Evolutionary conservation across 208 protist species (phyloP).

Genomic region (Leishmania major): DNA sequence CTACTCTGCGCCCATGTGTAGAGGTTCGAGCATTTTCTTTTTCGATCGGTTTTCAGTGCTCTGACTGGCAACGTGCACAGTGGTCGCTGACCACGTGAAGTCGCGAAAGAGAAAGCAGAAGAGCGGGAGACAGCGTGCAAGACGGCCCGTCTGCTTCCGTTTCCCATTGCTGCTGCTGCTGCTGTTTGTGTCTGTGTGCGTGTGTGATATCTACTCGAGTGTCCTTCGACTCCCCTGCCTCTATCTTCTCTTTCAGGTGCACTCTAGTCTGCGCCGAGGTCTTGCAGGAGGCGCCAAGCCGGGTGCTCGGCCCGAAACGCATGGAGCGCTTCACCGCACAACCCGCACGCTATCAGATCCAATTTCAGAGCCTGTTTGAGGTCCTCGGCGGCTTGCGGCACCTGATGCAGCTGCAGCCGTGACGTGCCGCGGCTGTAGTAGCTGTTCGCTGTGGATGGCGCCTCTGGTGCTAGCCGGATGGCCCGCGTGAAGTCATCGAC

Average conservation of each 20-base stretch:
- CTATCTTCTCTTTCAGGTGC: not conserved
- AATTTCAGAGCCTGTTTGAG: slow-evolving; percentile 27
- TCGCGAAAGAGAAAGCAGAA: not conserved
- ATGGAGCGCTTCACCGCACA: slow-evolving; percentile 20
- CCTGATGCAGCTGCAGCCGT: slow-evolving; percentile 31
- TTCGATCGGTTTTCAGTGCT: not conserved
- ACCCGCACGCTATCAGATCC: slow-evolving; percentile 20
- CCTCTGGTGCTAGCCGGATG: slow-evolving; percentile 71
- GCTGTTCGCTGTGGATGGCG: slow-evolving; percentile 58
- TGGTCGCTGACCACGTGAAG: not conserved
- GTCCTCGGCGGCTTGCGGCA: slow-evolving; percentile 25
- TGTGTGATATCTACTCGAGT: not conserved
- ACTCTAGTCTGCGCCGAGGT: slow-evolving; percentile 5
- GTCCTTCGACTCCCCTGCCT: not conserved
- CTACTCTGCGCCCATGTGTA: not conserved
- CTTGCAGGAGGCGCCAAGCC: slow-evolving; percentile 15
- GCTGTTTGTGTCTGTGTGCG: not conserved
- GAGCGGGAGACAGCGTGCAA: not conserved
- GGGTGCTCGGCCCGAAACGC: slow-evolving; percentile 26
- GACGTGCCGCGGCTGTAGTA: slow-evolving; percentile 87
- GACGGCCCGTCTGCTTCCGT: not conserved
- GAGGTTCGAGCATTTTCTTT: not conserved
- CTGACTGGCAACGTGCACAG: not conserved
- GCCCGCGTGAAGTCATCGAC: slow-evolving; percentile 75
- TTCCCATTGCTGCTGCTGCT: not conserved